phyloP scores from a whole-genome alignment of 768 basidiomycete species.

The Neoboletus subvelutipes region DNA sequence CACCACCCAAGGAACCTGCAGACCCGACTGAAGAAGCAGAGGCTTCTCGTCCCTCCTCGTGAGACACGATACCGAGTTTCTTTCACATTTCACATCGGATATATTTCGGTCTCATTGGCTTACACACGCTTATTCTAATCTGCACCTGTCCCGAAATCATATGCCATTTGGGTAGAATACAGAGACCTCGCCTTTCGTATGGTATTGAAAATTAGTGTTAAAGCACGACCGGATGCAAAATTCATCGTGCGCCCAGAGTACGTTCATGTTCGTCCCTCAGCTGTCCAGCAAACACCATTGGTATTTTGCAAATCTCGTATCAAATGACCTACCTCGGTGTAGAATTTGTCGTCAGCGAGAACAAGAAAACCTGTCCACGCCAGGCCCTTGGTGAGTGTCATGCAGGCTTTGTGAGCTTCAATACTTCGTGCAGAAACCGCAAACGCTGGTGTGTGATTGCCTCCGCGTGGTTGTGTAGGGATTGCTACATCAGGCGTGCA shows the following conservation, averaged over 20 bases:
- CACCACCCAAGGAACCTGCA: constrained; percentile 34
- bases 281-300: constrained; percentile 11
- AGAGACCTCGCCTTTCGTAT: constrained; percentile 6
- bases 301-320: neutral
- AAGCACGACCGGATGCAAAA: neutral
- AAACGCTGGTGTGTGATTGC: constrained; percentile 76
- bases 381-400: constrained; percentile 58
- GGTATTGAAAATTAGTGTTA: constrained; percentile 20
- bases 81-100: constrained; percentile 18
- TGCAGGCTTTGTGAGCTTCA: constrained; percentile 61
- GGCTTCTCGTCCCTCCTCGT: constrained; percentile 11
- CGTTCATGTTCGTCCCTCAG: constrained; percentile 26
- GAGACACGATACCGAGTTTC: constrained; percentile 10
- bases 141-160: constrained; percentile 15
- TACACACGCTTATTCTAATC: constrained; percentile 21
- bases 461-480: constrained; percentile 65
- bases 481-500: constrained; percentile 48
- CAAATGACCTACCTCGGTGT: constrained; percentile 42
- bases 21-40: constrained; percentile 26
- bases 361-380: constrained; percentile 62
- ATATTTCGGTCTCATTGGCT: constrained; percentile 17
- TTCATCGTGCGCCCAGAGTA: constrained; percentile 11
- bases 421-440: constrained; percentile 54
- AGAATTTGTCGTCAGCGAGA: constrained; percentile 58
- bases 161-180: constrained; percentile 17